Percentiles rank a stretch among this genome's conserved stretches.
Conservation (phyloP, 257 asterid genomes). For the Solanum gandarillasii region DNA sequence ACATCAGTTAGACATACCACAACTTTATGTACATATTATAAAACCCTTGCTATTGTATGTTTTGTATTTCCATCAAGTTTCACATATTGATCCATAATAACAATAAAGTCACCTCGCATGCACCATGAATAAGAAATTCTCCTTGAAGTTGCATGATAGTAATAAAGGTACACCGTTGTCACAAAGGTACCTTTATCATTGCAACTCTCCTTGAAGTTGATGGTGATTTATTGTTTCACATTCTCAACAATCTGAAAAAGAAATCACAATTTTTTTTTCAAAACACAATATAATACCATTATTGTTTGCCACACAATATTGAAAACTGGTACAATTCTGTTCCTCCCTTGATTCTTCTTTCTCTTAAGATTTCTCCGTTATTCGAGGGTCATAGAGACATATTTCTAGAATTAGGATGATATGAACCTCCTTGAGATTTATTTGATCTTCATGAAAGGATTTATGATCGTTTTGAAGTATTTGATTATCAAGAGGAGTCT, state of each 20-base stretch:
- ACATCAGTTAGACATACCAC: neutral
- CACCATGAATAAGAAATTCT: neutral
- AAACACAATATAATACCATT: neutral
- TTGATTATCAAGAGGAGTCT: no score
- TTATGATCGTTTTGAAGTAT: no score
- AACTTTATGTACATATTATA: neutral
- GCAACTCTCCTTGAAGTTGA: neutral
- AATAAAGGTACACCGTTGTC: no score
- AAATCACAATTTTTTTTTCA: no score
- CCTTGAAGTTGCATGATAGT: no score
- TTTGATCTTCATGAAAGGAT: no score
- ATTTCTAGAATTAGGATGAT: no score
- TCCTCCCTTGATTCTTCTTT: no score
- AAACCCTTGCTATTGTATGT: neutral
- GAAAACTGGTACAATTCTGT: neutral
- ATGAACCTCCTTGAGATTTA: no score
- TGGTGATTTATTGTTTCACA: neutral
- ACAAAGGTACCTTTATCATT: neutral
- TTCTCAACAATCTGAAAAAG: neutral
- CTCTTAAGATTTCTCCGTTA: no score
- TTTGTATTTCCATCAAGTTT: neutral
- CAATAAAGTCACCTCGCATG: neutral
- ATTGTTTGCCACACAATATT: neutral
- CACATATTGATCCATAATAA: neutral
- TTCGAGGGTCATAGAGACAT: no score